Base-by-base conservation (phyloP, 2,329 filamentous ascomycete genomes). In the Chaetothyriales sp. region DNA sequence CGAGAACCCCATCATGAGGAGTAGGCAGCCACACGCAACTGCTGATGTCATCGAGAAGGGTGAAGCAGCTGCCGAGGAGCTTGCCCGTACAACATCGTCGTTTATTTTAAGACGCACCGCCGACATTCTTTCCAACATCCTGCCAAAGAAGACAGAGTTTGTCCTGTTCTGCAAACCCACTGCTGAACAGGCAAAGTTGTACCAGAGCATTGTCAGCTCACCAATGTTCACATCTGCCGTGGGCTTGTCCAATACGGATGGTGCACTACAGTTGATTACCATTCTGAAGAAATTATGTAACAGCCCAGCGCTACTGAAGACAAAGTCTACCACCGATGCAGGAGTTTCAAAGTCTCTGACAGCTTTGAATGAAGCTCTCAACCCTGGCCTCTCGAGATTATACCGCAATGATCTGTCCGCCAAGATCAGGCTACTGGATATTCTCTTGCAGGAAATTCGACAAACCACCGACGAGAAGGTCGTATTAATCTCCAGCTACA, bases 401-500 rank as follows among this genome's bases (percentile, higher is more conserved):
- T 75, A 75, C 50, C 75, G 75, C 1, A 73, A 78, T 44, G 75
- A 74, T 1, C 73, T 78, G 1, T 83, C 81, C 55, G 76, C 77
- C 22, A 87, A 87, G 62, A 70, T 86, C 19, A 76, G 81, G 44
- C 77, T 85, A 1, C 70, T 87, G 2, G 82, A 86, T 61, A 74
- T 77, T 49, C 70, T 87, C 7, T 67, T 87, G 1, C 75, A 82
- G 58, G 73, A 73, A 9, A 73, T 87, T 20, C 75, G 74, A 47
- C 75, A 70, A 1, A 77, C 72, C 0, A 85, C 82, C 0, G 68
- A 74, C 1, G 83, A 87, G 60, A 87, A 86, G 61, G 77, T 87
- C 20, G 81, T 87, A 8, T 72, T 87, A 7, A 82, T 87, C n/a
- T 86, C 82, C 18, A 86, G 86, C 62, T 86, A 85, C 63, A 87